Conservation (phyloP, 2,329 filamentous ascomycete species). For the Ophiostoma tasmaniense region DNA sequence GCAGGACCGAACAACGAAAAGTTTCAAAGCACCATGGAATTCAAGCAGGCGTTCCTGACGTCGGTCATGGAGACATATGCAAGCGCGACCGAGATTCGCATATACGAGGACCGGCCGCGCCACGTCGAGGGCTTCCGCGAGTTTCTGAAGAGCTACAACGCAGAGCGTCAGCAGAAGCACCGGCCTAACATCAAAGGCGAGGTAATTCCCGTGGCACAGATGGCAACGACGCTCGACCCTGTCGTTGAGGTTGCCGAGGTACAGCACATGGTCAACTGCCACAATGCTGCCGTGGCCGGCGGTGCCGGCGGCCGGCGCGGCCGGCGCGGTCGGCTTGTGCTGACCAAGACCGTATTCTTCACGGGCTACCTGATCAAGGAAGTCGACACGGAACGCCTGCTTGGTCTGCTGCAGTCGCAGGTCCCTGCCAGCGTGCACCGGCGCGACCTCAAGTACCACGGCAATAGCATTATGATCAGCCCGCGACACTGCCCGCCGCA, state of each 20-base stretch:
- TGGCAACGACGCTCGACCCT: constrained; percentile 64
- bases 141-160: constrained; percentile 74
- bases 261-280: constrained; percentile 79
- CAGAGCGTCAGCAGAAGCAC: constrained; percentile 19
- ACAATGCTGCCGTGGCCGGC: constrained; percentile 55
- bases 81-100: constrained; percentile 70
- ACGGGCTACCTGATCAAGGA: constrained; percentile 80
- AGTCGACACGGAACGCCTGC: constrained; percentile 62
- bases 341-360: constrained; percentile 84
- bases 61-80: constrained; percentile 80
- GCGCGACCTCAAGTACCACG: constrained; percentile 69
- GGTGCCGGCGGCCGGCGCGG: constrained; percentile 23
- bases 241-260: constrained; percentile 73
- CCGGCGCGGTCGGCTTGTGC: constrained; percentile 50
- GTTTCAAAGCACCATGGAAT: constrained; percentile 77
- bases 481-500: constrained; percentile 63
- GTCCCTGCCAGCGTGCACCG: constrained; percentile 48
- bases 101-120: constrained; percentile 59
- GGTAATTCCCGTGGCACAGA: constrained; percentile 78
- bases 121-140: constrained; percentile 76
- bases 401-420: constrained; percentile 51
- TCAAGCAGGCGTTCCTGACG: constrained; percentile 80
- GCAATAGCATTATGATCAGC: constrained; percentile 85
- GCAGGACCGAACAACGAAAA: constrained; percentile 71
- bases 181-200: constrained; percentile 59